Evolutionary conservation across 2,329 filamentous ascomycete genomes (phyloP).

Genomic region (Calonectria pteridis): DNA sequence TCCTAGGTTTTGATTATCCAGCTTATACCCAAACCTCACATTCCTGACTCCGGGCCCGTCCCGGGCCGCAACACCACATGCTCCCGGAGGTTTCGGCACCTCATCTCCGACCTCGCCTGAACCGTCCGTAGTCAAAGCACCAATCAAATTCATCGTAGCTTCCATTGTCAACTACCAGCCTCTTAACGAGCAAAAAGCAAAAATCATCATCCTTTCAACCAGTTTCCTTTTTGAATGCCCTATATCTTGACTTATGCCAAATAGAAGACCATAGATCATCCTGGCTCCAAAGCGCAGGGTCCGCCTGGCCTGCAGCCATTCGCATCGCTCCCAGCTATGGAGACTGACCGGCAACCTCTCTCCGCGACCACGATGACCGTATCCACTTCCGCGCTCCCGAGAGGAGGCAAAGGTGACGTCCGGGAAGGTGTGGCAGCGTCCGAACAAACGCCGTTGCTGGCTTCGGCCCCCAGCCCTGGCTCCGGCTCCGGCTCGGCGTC

Average conservation of each 20-base stretch:
- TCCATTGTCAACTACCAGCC: background rate
- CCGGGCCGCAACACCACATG: background rate
- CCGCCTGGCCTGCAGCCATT: background rate
- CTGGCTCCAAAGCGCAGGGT: background rate
- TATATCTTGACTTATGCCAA: background rate
- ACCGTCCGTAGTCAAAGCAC: background rate
- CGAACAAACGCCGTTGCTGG: constrained; percentile 41
- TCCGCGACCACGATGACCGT: background rate
- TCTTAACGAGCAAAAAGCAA: background rate
- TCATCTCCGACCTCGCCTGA: constrained; percentile 7
- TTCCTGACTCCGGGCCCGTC: background rate
- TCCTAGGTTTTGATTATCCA: too few species aligned
- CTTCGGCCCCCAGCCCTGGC: constrained; percentile 16
- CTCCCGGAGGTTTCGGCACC: constrained; percentile 4
- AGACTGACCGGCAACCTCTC: constrained; percentile 21
- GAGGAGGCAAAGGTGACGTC: background rate
- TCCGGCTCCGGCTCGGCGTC: constrained; percentile 15
- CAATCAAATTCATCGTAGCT: constrained; percentile 13
- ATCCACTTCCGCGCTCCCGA: background rate
- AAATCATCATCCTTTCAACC: background rate
- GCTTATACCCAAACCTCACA: background rate
- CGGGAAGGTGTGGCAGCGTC: constrained; percentile 6
- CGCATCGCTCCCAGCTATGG: background rate
- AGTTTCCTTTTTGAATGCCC: background rate
- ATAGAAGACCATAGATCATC: background rate